Base-by-base conservation (phyloP, 2,329 filamentous ascomycete species). In the Coniochaeta sp. region DNA sequence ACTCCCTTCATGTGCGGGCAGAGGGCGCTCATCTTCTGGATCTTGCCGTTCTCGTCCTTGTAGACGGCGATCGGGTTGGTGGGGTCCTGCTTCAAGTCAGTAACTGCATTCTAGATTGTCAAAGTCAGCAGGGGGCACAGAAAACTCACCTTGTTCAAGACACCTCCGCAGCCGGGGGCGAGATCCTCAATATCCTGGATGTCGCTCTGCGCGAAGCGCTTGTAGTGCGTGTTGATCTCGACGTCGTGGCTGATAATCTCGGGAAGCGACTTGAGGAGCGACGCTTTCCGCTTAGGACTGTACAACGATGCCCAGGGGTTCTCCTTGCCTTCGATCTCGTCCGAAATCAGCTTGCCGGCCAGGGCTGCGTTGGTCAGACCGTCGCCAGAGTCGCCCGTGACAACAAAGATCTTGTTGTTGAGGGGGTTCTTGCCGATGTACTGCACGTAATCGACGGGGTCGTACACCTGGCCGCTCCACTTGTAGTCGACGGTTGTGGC, bases 391-490 rank as follows among this genome's bases (percentile, higher is more conserved):
- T 82, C 79, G 1, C 79, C 78, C 0, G 78, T 82, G 6, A 78
- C 66, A 35, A 82, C 70, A 54, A 75, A 83, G 3, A 74, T 72
- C 58, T 74, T 72, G 32, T 75, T 70, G 12, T 63, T 67, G 12
- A 76, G 77, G 50, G 76, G 74, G 57, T 81, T 80, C 55, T 71
- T 72, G 26, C 79, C 79, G 48, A 81, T 79, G 53, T 76, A 81
- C 0, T 71, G 77, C 68, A 82, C 70, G 59, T 70, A 72, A 56
- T 82, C 78, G 10, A 74, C 69, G 0, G 78, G 76, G 54, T 82
- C 78, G 56, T 76, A 74, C 40, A 82, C 69, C 62, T 83, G 79
- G 0, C 79, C 78, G 30, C 74, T 78, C 78, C 78, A 82, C 18
- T 67, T 67, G 65, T 80, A 82, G 53, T 82, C 79, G 7, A 77